Evolutionary conservation across 73 alveolate species (phyloP), one percentile per base, ranked within the genome.

Genomic region (Paramecium sonneborni): DNA sequence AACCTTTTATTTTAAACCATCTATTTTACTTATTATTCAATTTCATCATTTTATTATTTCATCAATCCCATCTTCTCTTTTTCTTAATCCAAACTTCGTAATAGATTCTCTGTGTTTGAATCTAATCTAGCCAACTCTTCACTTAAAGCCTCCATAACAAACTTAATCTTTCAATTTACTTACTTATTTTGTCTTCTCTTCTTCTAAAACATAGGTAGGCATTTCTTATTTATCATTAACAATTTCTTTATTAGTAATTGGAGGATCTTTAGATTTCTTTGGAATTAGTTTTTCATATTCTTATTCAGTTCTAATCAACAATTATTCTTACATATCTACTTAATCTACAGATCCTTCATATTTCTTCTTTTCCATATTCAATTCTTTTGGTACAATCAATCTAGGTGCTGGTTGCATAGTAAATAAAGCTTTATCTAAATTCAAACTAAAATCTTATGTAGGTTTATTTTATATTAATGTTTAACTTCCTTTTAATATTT

Each of bases 331-430:
- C 84, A 62, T 62, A 9, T 62, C 84, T 14, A 62, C 46, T 26
- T 26, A 30, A 62, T 62, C 84, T 12, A 62, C 9, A 14, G 12
- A 14, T 21, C 39, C 84, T 12, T 62, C 84, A 62, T 62, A 62
- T 26, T 62, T 57, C 76, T 62, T 26, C 24, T 26, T 26, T 23
- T 62, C 20, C 21, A 62, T 44, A 62, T 62, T 32, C 8, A 62
- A 12, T 30, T 62, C 84, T 12, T 26, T 62, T 0, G 84, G 84
- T 26, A 26, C 44, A 1, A 62, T 62, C 34, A 62, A 62, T 26
- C 84, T 62, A 8, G 84, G 84, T 23, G 84, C 84, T 62, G 39
- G 84, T 24, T 62, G 24, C 84, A 62, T 26, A 6, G 84, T 62
- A 62, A 57, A 62, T 32, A 62, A 30, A 30, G 84, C 84, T 26